These are phyloP conservation scores for Psilocybe tampanensis DNA, from an alignment of 768 basidiomycete genomes.

Conservation along the genomic window DNA sequence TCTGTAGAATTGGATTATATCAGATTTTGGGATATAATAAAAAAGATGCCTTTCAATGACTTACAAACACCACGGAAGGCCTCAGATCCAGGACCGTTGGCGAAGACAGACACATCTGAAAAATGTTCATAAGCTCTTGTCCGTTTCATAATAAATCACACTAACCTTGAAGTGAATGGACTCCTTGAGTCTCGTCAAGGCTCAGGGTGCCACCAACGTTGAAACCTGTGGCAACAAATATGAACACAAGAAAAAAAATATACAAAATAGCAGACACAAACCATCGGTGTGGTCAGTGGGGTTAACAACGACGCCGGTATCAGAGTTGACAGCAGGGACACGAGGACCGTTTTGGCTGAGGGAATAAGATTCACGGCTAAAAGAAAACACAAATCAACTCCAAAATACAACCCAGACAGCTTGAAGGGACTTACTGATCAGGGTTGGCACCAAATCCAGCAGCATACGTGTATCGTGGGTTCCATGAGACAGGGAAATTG, in stretches of 20 bases:
- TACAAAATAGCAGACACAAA: slow-evolving; percentile 8
- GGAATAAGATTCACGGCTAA: slow-evolving; percentile 38
- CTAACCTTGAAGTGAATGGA: slow-evolving; percentile 41
- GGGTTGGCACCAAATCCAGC: slow-evolving; percentile 46
- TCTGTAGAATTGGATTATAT: slow-evolving; percentile 25
- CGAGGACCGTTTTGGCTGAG: slow-evolving; percentile 39
- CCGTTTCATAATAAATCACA: background rate
- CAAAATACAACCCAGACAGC: background rate
- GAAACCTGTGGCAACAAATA: slow-evolving; percentile 27
- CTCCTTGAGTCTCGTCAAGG: slow-evolving; percentile 37
- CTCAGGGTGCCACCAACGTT: slow-evolving; percentile 38
- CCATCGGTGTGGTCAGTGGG: slow-evolving; percentile 37
- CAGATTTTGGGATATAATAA: background rate
- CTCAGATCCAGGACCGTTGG: slow-evolving; percentile 43
- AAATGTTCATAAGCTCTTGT: background rate
- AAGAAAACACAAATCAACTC: slow-evolving; percentile 1
- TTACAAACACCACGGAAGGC: slow-evolving; percentile 46
- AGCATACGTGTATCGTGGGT: slow-evolving; percentile 43
- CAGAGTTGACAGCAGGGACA: slow-evolving; percentile 32
- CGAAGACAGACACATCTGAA: slow-evolving; percentile 45
- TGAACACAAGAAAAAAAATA: background rate
- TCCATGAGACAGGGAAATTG: slow-evolving; percentile 48
- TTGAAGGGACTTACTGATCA: slow-evolving; percentile 34
- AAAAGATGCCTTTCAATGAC: slow-evolving; percentile 15
- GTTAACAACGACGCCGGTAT: slow-evolving; percentile 32